Evolutionary conservation across 1,284 basidiomycete species (phyloP), one percentile per base, ranked within the genome.

Genomic region (Ganoderma meredithae): DNA sequence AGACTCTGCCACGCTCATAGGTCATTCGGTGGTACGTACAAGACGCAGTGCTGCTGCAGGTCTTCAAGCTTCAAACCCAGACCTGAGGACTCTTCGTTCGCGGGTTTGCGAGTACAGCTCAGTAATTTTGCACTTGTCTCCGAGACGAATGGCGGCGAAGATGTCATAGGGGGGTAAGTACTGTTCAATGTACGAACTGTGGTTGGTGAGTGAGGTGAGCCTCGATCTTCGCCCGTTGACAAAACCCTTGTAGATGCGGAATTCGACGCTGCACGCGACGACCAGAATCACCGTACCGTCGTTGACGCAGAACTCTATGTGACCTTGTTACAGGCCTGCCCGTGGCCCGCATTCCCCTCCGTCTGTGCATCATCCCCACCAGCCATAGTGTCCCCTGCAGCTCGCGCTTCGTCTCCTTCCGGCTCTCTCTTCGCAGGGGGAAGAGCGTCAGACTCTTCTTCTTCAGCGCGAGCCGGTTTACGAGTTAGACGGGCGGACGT

Each of bases 281-380:
- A 71, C n/a, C n/a, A n/a, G 43, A 3, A 62, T 60, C 17, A 68
- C 40, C 1, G 60, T 71, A 8, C 69, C 69, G 53, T 71, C 69
- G 2, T 60, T 36, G 27, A 55, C 63, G 66, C 69, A 70, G 49
- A 70, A 67, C 22, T 65, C 64, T 8, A 39, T 58, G 60, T 70
- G n/a, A n/a, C 69, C 25, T 31, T 12, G 2, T 31, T 15, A 2
- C 27, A 15, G 6, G 31, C 25, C 9, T 31, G 25, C 5, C 27
- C 27, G 8, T 53, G 6, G 1, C 27, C 15, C 25, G 52, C 25
- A 1, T 5, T 12, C 52, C 52, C 52, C n/a, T n/a, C n/a, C n/a
- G n/a, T n/a, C n/a, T n/a, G n/a, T n/a, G n/a, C n/a, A n/a, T n/a
- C n/a, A 2, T 53, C 52, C 13, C 3, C 33, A 8, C 33, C 33